Evolutionary conservation across 2,329 filamentous ascomycete genomes (phyloP).

Genomic region (Monilinia fructicola): DNA sequence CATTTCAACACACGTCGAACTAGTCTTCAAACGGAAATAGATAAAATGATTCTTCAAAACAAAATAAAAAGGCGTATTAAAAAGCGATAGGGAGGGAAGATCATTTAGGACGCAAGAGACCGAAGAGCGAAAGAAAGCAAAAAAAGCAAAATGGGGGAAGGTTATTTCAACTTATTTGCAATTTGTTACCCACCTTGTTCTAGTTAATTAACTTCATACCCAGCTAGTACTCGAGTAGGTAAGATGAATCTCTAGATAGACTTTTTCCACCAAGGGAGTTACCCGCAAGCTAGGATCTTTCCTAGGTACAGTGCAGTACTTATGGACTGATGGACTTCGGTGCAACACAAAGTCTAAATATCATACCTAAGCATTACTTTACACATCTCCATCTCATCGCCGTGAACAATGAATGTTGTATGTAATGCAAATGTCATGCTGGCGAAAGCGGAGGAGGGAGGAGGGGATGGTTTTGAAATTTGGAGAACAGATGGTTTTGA

Average conservation of each 20-base stretch:
- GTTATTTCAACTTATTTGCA: background rate
- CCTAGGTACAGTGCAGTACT: background rate
- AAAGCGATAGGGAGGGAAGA: background rate
- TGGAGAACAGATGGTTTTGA: background rate
- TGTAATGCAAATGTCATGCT: no score
- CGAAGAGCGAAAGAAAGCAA: background rate
- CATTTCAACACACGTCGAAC: background rate
- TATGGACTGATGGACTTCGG: background rate
- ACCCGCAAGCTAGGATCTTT: slow-evolving; percentile 15
- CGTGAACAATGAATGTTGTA: background rate
- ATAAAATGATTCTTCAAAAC: background rate
- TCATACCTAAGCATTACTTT: background rate
- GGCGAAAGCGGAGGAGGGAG: background rate
- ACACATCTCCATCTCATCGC: background rate
- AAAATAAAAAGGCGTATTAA: background rate
- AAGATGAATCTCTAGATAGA: background rate
- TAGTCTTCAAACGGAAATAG: background rate
- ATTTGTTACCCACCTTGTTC: background rate
- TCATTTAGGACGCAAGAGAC: slow-evolving; percentile 1
- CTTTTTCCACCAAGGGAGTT: slow-evolving; percentile 1
- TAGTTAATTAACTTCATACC: slow-evolving; percentile 8
- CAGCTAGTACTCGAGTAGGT: background rate
- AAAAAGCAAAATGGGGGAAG: slow-evolving; percentile 12
- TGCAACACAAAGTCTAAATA: background rate
- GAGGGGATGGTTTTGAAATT: background rate